These are phyloP conservation scores for Termitomyces sp. DNA, from an alignment of 768 basidiomycete species.

Conservation along the genomic window DNA sequence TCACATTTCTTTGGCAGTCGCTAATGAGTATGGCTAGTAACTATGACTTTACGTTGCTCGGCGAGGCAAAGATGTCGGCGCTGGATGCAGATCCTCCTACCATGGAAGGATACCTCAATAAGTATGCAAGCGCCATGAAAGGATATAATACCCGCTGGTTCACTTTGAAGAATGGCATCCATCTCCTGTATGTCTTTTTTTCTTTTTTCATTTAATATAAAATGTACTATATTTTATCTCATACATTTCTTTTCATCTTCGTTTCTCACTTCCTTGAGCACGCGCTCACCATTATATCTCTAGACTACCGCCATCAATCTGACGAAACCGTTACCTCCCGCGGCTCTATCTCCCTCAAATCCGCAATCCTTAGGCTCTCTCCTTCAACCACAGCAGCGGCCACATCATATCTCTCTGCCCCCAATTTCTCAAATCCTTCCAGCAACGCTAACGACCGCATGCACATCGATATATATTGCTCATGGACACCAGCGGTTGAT, in stretches of 20 bases:
- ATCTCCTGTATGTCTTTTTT: slow-evolving; percentile 65
- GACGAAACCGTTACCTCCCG: slow-evolving; percentile 84
- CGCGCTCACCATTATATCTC: background rate
- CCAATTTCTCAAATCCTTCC: slow-evolving; percentile 8
- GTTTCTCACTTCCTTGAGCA: background rate
- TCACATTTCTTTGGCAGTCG: too few species aligned
- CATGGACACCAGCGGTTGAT: slow-evolving; percentile 74
- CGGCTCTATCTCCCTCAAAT: slow-evolving; percentile 86
- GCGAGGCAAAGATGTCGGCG: too few species aligned
- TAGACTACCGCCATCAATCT: slow-evolving; percentile 83
- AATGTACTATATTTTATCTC: background rate
- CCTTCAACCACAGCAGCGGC: slow-evolving; percentile 14
- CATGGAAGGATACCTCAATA: too few species aligned
- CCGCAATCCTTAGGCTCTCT: slow-evolving; percentile 58
- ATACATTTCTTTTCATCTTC: background rate
- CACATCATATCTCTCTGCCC: background rate
- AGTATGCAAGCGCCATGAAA: slow-evolving; percentile 88
- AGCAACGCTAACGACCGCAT: slow-evolving; percentile 43
- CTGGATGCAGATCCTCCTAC: too few species aligned
- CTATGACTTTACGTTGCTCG: too few species aligned
- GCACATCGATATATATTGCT: slow-evolving; percentile 81
- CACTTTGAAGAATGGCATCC: slow-evolving; percentile 77
- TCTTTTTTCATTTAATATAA: background rate
- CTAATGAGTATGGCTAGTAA: too few species aligned
- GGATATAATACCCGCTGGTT: slow-evolving; percentile 93